Evolutionary conservation across 2,329 filamentous ascomycete species (phyloP).

Genomic region (Coleophoma eucalyptorum): DNA sequence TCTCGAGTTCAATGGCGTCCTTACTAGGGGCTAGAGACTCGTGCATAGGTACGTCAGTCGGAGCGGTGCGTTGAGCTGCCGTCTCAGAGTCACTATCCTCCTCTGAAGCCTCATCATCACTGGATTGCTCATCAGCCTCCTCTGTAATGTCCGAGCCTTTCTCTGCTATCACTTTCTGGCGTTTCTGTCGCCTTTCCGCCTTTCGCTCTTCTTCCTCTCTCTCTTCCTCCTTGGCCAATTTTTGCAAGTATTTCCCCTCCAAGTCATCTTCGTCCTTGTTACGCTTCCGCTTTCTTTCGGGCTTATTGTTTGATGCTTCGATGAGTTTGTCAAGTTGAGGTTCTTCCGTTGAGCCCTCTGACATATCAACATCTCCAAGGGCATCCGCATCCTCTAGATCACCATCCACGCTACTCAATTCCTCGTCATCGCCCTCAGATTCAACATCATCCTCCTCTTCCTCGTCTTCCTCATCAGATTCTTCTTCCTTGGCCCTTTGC

Average conservation of each 20-base stretch:
- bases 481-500: constrained; percentile 11
- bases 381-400: constrained; percentile 30
- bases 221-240: constrained; percentile 56
- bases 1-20: constrained; percentile 67
- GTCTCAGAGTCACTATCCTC: constrained; percentile 22
- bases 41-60: constrained; percentile 40
- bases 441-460: constrained; percentile 32
- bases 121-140: constrained; percentile 24
- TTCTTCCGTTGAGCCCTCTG: constrained; percentile 25
- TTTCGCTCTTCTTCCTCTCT: constrained; percentile 46
- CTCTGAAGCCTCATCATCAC: constrained; percentile 20
- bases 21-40: constrained; percentile 51
- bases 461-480: constrained; percentile 16
- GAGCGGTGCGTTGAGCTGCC: constrained; percentile 33
- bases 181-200: constrained; percentile 40
- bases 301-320: constrained; percentile 36
- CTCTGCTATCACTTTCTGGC: constrained; percentile 42
- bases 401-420: constrained; percentile 29
- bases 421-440: constrained; percentile 25
- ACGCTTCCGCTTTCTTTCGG: constrained; percentile 58
- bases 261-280: constrained; percentile 62
- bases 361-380: constrained; percentile 13
- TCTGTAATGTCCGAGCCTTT: constrained; percentile 29
- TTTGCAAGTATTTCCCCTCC: constrained; percentile 66
- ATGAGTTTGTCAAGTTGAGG: constrained; percentile 36